A percentile compares a stretch with the other conserved stretches of the same genome.
These are phyloP conservation scores for Coleophoma eucalyptorum DNA, from an alignment of 2,329 filamentous ascomycete species.

Conservation along the genomic window DNA sequence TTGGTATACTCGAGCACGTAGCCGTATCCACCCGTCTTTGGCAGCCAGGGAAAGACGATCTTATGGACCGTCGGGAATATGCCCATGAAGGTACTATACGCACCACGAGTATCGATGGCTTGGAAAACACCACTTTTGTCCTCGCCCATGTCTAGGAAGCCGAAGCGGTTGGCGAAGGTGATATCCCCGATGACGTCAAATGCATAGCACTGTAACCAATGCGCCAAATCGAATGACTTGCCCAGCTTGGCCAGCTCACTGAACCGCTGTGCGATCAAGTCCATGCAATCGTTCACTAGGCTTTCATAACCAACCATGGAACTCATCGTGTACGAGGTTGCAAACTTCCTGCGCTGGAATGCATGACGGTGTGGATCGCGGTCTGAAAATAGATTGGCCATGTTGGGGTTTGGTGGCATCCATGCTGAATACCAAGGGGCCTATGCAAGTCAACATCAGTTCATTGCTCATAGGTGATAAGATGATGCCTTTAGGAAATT, in stretches of 20 bases:
- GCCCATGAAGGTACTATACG: slow-evolving; percentile 36
- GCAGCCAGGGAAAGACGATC: slow-evolving; percentile 25
- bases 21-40: slow-evolving; percentile 10
- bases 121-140: slow-evolving; percentile 40
- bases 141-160: slow-evolving; percentile 41
- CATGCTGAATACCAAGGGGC: slow-evolving; percentile 20
- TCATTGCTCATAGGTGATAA: too few relatives aligned
- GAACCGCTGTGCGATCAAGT: slow-evolving; percentile 34
- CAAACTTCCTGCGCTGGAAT: slow-evolving; percentile 33
- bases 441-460: slow-evolving; percentile 25
- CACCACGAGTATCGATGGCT: slow-evolving; percentile 29
- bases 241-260: slow-evolving; percentile 28
- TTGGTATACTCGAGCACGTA: slow-evolving; percentile 14
- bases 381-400: slow-evolving; percentile 28
- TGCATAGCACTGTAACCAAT: slow-evolving; percentile 43
- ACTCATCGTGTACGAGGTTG: slow-evolving; percentile 42
- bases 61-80: slow-evolving; percentile 37
- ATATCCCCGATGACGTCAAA: slow-evolving; percentile 50
- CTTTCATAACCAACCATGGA: slow-evolving; percentile 43
- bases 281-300: slow-evolving; percentile 43
- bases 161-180: slow-evolving; percentile 35
- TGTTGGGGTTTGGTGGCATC: slow-evolving; percentile 12
- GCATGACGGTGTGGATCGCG: slow-evolving; percentile 33
- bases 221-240: slow-evolving; percentile 32
- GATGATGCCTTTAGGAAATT: slow-evolving; percentile 26